phyloP scores from a whole-genome alignment of 768 basidiomycete genomes.

The Amanita fuliginea region DNA sequence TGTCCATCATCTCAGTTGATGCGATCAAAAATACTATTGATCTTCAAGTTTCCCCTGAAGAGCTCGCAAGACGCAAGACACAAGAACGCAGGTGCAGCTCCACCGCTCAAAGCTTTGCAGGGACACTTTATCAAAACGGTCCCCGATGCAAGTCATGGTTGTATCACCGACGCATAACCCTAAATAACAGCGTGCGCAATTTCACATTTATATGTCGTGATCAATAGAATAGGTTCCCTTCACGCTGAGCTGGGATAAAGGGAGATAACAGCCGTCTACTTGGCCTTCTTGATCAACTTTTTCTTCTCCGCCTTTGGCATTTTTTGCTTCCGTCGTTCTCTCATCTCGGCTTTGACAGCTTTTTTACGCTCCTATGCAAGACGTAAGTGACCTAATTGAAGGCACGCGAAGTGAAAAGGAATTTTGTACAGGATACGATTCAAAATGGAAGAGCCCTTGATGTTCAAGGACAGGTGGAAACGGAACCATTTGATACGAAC shows the following conservation, averaged over 20 bases:
- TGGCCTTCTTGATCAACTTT: constrained; percentile 59
- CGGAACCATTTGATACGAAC: constrained; percentile 25
- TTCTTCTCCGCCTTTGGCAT: constrained; percentile 97
- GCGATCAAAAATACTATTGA: constrained; percentile 80
- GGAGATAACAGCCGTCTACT: constrained; percentile 10
- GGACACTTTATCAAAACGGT: constrained; percentile 88
- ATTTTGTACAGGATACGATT: background rate
- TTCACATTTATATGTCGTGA: background rate
- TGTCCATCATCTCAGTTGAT: constrained; percentile 76
- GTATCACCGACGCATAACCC: constrained; percentile 73
- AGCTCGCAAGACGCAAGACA: constrained; percentile 58
- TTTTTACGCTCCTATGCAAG: constrained; percentile 77
- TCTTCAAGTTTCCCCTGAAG: constrained; percentile 65
- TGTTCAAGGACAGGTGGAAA: background rate
- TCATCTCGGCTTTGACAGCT: constrained; percentile 73
- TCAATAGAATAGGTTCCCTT: background rate
- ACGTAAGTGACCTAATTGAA: background rate
- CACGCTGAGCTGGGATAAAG: background rate
- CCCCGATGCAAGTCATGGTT: constrained; percentile 85
- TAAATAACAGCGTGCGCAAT: background rate
- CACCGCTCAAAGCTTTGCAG: constrained; percentile 72
- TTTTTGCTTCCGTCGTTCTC: constrained; percentile 84
- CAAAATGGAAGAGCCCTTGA: constrained; percentile 2
- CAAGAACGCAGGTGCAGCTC: constrained; percentile 57
- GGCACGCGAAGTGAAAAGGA: background rate